These are phyloP conservation scores for Penicillium palitans DNA, from an alignment of 2,329 filamentous ascomycete species.

Conservation along the genomic window DNA sequence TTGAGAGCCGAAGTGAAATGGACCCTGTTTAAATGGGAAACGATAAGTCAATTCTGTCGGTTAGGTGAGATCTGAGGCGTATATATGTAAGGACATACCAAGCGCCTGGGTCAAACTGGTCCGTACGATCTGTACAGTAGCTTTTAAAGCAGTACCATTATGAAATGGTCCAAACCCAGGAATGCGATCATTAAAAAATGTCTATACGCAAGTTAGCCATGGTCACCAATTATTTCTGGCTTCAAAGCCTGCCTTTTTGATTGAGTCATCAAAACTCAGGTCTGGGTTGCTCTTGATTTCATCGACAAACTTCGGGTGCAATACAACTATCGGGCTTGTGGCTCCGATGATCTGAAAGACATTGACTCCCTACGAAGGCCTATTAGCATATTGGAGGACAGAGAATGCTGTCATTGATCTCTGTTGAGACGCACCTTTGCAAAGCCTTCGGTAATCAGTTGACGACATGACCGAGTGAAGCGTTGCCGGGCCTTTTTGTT, in stretches of 20 bases:
- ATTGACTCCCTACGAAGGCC: slow-evolving; percentile 20
- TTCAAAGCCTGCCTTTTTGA: slow-evolving; percentile 22
- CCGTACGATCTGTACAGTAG: slow-evolving; percentile 29
- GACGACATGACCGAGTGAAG: slow-evolving; percentile 27
- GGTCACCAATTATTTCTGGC: background rate
- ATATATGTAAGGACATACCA: slow-evolving; percentile 16
- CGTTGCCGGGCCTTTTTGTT: slow-evolving; percentile 33
- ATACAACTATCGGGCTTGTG: slow-evolving; percentile 27
- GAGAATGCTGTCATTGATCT: background rate
- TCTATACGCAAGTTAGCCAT: slow-evolving; percentile 17
- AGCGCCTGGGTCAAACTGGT: slow-evolving; percentile 35
- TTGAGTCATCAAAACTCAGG: slow-evolving; percentile 29
- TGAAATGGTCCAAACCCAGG: slow-evolving; percentile 35
- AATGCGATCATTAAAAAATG: slow-evolving; percentile 32
- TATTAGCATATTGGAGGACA: background rate
- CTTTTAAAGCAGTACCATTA: slow-evolving; percentile 9
- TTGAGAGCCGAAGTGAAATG: slow-evolving; percentile 30
- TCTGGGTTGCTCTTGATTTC: slow-evolving; percentile 37
- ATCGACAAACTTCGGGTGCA: slow-evolving; percentile 34
- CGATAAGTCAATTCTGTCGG: background rate
- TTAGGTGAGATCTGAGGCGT: too few species aligned
- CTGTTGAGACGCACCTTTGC: slow-evolving; percentile 22
- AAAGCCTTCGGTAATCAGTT: slow-evolving; percentile 31
- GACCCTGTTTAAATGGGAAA: slow-evolving; percentile 17
- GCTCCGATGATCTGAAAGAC: slow-evolving; percentile 32